Evolutionary conservation across 1,139 yeast genomes (phyloP).

Genomic region (Pichia sp.): DNA sequence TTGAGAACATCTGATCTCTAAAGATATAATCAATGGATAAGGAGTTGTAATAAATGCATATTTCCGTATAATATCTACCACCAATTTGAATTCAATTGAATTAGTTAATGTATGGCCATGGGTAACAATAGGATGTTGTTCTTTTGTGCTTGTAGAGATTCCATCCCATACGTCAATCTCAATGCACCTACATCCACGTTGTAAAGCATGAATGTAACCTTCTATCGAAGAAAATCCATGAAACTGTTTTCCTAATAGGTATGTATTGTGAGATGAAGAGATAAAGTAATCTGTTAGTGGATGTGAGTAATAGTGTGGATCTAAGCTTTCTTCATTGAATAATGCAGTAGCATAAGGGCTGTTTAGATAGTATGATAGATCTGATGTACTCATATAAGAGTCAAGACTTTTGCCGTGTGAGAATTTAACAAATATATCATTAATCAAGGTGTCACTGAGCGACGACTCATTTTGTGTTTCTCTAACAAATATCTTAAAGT

Average conservation of each 20-base stretch:
- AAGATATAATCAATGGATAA: slow-evolving; percentile 78
- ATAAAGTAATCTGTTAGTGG: slow-evolving; percentile 86
- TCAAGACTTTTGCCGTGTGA: slow-evolving; percentile 23
- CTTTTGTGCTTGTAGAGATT: slow-evolving; percentile 15
- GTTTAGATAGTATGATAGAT: slow-evolving; percentile 46
- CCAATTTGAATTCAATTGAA: slow-evolving; percentile 65
- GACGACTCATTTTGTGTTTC: slow-evolving; percentile 49
- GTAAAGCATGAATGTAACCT: slow-evolving; percentile 84
- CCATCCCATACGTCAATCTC: slow-evolving; percentile 98
- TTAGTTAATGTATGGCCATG: slow-evolving; percentile 86
- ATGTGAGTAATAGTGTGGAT: slow-evolving; percentile 39
- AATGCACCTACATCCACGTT: slow-evolving; percentile 86
- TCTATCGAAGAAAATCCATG: slow-evolving; percentile 89
- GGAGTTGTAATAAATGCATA: slow-evolving; percentile 85
- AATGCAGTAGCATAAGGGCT: slow-evolving; percentile 45
- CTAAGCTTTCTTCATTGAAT: slow-evolving; percentile 33
- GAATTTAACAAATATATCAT: slow-evolving; percentile 45
- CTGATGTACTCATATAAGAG: slow-evolving; percentile 2
- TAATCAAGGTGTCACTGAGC: slow-evolving; percentile 27
- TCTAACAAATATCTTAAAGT: slow-evolving; percentile 45
- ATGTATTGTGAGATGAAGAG: slow-evolving; percentile 93
- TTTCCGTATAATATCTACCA: slow-evolving; percentile 65
- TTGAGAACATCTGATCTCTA: slow-evolving; percentile 74
- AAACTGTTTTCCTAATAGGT: slow-evolving; percentile 82
- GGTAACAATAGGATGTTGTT: slow-evolving; percentile 67